Evolutionary conservation across 2,329 filamentous ascomycete species (phyloP), one percentile per base, ranked within the genome.

Genomic region (Ceratocystis destructans): DNA sequence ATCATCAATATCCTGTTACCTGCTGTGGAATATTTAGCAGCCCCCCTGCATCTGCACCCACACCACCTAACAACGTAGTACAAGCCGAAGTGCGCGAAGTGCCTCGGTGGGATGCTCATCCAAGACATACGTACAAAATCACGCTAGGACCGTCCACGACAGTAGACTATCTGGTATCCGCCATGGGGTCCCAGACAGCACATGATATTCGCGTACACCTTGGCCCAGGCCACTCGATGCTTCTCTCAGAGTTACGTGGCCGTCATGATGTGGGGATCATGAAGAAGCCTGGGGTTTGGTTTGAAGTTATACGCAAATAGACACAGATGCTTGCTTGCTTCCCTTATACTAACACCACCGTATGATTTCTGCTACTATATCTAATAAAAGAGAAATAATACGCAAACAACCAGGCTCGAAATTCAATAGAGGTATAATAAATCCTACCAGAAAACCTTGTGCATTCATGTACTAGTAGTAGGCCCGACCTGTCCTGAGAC

Each of bases 21-120:
- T 48, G 61, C 17, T 63, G 44, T 2, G 55, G 28, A 25, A 17
- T 63, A 20, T 63, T 31, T 12, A 15, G 5, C 3, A 22, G 3
- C 15, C 41, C 61, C 15, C 41, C 61, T 44, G 20, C 41, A 20
- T n/a, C 17, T 8, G 17, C 44, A 12, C 41, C 12, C 17, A 33
- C 61, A 6, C 31, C 41, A 17, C 25, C 33, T 1, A 48, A 48
- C 61, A 46, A 46, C 44, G 15, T 59, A 22, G 25, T 46, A 2
- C 64, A 59, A 37, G 33, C 55, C 12, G 64, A 65, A 20, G 64
- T 65, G 22, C 53, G 50, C 12, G 64, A 65, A 25, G 64, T 65
- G 5, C 31, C 33, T 12, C 53, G 37, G 4, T 65, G 64, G 64
- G 31, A 61, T 31, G 37, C 22, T 8, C 64, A 28, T 1, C 22